Evolutionary conservation across 2,329 filamentous ascomycete species (phyloP), one percentile per base, ranked within the genome.

Genomic region (Colletotrichum sp.): DNA sequence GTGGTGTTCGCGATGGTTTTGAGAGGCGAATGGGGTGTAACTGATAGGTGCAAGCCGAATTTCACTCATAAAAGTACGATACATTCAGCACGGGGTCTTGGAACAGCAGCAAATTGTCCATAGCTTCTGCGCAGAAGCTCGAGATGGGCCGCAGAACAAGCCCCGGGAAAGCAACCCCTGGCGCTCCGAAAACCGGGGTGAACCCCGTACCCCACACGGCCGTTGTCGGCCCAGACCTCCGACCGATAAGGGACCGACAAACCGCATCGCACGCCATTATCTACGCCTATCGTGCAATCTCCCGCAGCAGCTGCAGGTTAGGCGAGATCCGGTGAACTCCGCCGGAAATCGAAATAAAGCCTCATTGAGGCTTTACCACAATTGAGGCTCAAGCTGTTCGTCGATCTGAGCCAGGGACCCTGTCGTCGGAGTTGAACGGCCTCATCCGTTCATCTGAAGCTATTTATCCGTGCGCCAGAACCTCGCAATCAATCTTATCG

Each of bases 241-340:
- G 68, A 71, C 16, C 62, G 70, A 75, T 73, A 75, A 69, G 74
- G 30, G 34, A 25, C 34, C 32, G 30, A 58, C 73, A 64, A 75
- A 74, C 28, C 64, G 32, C 36, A 36, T 68, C 64, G 64, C 64
- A 69, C 70, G 64, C 30, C 56, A 69, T 75, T 69, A 75, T 68
- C 74, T 58, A 13, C 27, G 6, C 27, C 43, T 55, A 65, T 73
- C 73, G 13, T 75, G 39, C 56, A 32, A 65, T 65, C 32, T 55
- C 22, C 22, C 30, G 43, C 43, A n/a, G 22, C 60, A 13, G 12
- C 34, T 9, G 25, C 32, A 43, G 18, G 2, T 22, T 22, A 73
- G 36, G 27, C 56, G 48, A 62, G 22, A 8, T 69, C 75, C 75
- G 72, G 28, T 34, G 30, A 60, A 68, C 36, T 30, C 58, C 71